Evolutionary conservation across 176 grass and related monocot species (phyloP).

Genomic region (Metroxylon sagu): DNA sequence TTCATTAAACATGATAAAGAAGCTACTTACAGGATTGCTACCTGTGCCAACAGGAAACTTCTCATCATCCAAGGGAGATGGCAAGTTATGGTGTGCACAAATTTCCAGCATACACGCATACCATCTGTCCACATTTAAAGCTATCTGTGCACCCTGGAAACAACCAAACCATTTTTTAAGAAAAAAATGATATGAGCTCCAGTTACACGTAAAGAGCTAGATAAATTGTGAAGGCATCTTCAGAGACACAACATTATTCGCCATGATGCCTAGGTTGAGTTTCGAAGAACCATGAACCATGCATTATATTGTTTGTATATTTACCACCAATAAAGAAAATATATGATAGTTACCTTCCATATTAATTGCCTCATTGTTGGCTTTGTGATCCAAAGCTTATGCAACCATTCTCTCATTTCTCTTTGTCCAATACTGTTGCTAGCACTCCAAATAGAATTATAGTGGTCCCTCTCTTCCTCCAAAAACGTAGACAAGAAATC

Average conservation of each 20-base stretch:
- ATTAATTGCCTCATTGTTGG: slow-evolving; percentile 61
- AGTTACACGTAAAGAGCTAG: too few species aligned
- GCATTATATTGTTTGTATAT: too few species aligned
- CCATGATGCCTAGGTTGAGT: too few species aligned
- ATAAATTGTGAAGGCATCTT: too few species aligned
- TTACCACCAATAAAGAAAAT: too few species aligned
- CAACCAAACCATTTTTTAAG: slow-evolving; percentile 1
- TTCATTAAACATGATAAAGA: slow-evolving; percentile 5
- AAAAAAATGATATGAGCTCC: too few species aligned
- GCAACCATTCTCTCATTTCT: slow-evolving; percentile 92
- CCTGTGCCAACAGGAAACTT: slow-evolving; percentile 96
- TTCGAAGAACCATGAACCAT: too few species aligned
- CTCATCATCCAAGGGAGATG: slow-evolving; percentile 63
- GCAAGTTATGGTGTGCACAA: slow-evolving; percentile 57
- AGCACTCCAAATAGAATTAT: slow-evolving; percentile 77
- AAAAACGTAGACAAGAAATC: slow-evolving; percentile 74
- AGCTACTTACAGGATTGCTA: slow-evolving; percentile 96
- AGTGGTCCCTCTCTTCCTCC: slow-evolving; percentile 86
- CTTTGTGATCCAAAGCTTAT: slow-evolving; percentile 85
- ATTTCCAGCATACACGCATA: slow-evolving; percentile 65
- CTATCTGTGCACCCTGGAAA: slow-evolving; percentile 73
- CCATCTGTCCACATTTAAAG: slow-evolving; percentile 81
- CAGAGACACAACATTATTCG: too few species aligned
- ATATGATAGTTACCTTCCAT: slow-evolving; percentile 61
- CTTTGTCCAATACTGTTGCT: slow-evolving; percentile 85